Evolutionary conservation across 257 asterid genomes (phyloP).

Genomic region (Salvia hispanica): DNA sequence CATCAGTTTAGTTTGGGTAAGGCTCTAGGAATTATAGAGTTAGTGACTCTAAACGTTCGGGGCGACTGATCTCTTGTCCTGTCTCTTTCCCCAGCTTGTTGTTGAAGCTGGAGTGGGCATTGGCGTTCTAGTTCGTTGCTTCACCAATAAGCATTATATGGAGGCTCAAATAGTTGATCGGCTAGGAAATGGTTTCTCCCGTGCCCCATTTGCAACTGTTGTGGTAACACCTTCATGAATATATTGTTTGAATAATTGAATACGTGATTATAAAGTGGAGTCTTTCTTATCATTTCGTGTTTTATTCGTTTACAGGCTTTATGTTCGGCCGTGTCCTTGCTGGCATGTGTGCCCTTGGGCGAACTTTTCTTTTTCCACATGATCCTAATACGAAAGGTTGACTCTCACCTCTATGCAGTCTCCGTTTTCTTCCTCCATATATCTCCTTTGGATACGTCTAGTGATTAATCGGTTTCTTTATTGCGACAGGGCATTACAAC

Average conservation of each 20-base stretch:
- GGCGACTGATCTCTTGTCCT: constrained; percentile 22
- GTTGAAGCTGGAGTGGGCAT: constrained; percentile 88
- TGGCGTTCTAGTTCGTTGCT: constrained; percentile 87
- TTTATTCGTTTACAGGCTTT: constrained; percentile 60
- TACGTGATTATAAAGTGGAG: constrained; percentile 24
- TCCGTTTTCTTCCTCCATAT: constrained; percentile 5
- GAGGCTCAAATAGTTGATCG: constrained; percentile 86
- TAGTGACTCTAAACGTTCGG: constrained; percentile 1
- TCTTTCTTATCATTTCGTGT: constrained; percentile 11
- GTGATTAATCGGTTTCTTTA: neutral
- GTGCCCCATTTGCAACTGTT: constrained; percentile 94
- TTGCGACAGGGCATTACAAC: constrained; percentile 83
- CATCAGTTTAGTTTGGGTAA: constrained; percentile 87
- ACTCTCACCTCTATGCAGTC: constrained; percentile 20
- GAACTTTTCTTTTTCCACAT: constrained; percentile 99
- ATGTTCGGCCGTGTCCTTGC: constrained; percentile 85
- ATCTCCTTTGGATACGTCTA: neutral
- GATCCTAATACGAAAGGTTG: constrained; percentile 86
- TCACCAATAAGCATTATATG: constrained; percentile 64
- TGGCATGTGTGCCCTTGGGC: constrained; percentile 91
- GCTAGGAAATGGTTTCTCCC: constrained; percentile 96
- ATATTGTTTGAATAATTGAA: constrained; percentile 1
- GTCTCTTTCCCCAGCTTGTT: constrained; percentile 63
- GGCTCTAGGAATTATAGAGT: constrained; percentile 35
- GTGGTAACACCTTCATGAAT: constrained; percentile 62